These are phyloP conservation scores for Albophoma yamanashiensis DNA, from an alignment of 2,329 filamentous ascomycete genomes.

Conservation along the genomic window DNA sequence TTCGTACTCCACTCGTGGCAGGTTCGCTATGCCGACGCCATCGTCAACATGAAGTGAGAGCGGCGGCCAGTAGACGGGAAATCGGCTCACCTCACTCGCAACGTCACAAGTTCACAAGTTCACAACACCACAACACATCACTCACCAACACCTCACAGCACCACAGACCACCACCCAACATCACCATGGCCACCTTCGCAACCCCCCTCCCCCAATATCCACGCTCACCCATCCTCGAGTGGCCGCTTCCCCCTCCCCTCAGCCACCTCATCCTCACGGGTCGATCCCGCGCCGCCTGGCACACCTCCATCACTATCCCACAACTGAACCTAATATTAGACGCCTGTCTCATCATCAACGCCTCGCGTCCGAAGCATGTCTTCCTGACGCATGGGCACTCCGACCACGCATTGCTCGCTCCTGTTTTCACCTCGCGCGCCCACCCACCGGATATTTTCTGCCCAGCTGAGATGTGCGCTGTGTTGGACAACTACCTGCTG, in stretches of 20 bases:
- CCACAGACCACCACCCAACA: background rate
- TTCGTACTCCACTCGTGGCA: too few relatives aligned
- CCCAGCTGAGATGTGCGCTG: constrained; percentile 26
- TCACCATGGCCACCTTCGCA: constrained; percentile 21
- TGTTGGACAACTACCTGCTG: constrained; percentile 28
- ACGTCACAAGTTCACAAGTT: too few relatives aligned
- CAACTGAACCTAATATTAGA: constrained; percentile 39
- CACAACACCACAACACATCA: background rate
- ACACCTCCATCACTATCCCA: constrained; percentile 39
- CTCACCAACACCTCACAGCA: background rate
- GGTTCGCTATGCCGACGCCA: too few relatives aligned
- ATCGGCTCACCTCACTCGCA: too few relatives aligned
- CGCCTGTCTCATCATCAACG: constrained; percentile 35
- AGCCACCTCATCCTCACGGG: constrained; percentile 32
- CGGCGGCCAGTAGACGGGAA: too few relatives aligned
- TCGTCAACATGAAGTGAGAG: too few relatives aligned
- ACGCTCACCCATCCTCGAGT: constrained; percentile 33
- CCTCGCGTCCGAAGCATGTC: constrained; percentile 33
- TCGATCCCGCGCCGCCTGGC: constrained; percentile 37
- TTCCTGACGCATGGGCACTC: constrained; percentile 39
- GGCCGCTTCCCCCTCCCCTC: constrained; percentile 22
- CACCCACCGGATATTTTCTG: constrained; percentile 36
- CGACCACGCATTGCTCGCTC: constrained; percentile 32
- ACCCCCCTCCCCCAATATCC: constrained; percentile 31
- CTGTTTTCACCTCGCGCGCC: constrained; percentile 31